Evolutionary conservation across 148 eudicot genomes (phyloP).

Genomic region (Rhododendron molle): DNA sequence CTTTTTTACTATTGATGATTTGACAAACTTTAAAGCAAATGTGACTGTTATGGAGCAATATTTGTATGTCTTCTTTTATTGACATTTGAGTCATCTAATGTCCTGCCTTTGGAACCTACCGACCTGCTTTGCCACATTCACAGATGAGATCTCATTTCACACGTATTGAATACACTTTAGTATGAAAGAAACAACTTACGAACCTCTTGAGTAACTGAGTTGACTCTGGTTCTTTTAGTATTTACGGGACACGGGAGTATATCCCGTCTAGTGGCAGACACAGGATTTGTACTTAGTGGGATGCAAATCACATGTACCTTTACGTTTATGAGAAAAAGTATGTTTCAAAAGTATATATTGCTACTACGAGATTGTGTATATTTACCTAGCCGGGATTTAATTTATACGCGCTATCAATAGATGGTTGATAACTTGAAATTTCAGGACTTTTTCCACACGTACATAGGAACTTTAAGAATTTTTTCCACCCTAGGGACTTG

Average conservation of each 20-base stretch:
- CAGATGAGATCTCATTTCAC: neutral
- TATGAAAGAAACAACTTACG: neutral
- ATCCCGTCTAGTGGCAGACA: neutral
- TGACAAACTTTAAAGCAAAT: neutral
- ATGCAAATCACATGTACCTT: no score
- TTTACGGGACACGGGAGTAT: neutral
- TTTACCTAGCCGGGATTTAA: no score
- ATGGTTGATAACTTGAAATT: no score
- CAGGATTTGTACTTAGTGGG: no score
- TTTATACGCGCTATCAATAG: no score
- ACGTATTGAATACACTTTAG: neutral
- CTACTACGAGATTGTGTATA: no score
- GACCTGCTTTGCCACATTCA: neutral
- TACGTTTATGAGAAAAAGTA: no score
- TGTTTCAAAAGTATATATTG: no score
- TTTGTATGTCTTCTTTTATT: neutral
- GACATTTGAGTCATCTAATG: neutral
- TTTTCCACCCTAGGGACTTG: no score
- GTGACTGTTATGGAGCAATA: no score
- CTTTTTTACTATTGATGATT: neutral
- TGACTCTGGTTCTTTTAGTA: neutral
- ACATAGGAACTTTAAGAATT: no score
- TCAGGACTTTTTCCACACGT: no score
- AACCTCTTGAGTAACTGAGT: neutral
- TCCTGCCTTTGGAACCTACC: neutral